Evolutionary conservation across 305 asterid species (phyloP), one percentile per base, ranked within the genome.

Genomic region (Nicotiana rustica): DNA sequence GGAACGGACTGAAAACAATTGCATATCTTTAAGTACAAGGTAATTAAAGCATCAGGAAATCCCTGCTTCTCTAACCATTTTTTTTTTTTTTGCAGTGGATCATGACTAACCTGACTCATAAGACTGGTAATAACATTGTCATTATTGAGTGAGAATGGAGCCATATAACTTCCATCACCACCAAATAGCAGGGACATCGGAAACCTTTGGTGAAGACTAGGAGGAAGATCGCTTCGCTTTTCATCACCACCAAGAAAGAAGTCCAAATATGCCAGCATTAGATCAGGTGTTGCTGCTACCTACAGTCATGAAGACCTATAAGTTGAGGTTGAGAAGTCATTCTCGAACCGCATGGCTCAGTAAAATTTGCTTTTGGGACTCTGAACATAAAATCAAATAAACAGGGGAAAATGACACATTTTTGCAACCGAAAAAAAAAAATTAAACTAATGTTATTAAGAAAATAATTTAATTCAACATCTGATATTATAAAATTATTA

Each of bases 231-330:
- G 73, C 87, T 89, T 90, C 97, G 93, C 90, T 90, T 97, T 85
- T 95, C 99, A 88, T 97, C 99, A 60, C 99, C 99, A 41, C 99
- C 99, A 80, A 97, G 99, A 79, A 92, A 97, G 85, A 97, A 93
- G 87, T 97, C 99, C 25, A 95, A 84, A 85, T 92, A 97, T 38
- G 93, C 99, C 57, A 95, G 94, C 97, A 95, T 93, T 86, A 97
- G 90, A 89, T 97, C 99, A 80, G 99, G 90, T 64, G 99, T 92
- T 41, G 99, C 97, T 84, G 97, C 98, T 65, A 97, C 98, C 99
- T 97, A 86, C 77, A 81, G 84, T 67, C 56, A 55, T 70, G 75
- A 79, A 76, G 52, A 76, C 49, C 65, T n/a, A 76, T 76, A 76
- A 76, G 66, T 38, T 61, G 49, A 75, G 82, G 85, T 83, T 77